These are phyloP conservation scores for Dictyostelium citrinum DNA, from an alignment of 78 protist species.

Conservation along the genomic window DNA sequence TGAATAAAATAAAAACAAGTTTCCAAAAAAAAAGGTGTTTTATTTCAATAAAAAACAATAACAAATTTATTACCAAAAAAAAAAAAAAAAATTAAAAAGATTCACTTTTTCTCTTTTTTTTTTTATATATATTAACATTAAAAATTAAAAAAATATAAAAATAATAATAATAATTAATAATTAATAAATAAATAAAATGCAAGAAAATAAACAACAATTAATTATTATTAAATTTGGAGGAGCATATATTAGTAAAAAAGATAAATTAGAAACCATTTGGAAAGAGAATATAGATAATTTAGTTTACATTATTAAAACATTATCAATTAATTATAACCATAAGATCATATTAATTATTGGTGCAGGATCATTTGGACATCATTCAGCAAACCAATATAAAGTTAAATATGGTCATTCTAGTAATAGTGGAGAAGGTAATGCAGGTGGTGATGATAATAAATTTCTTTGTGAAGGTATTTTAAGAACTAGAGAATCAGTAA, in stretches of 20 bases:
- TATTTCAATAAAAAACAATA: too few species aligned
- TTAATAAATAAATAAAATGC: not conserved
- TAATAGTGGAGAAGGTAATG: not conserved
- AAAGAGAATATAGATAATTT: conserved; percentile 1
- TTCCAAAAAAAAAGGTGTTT: too few species aligned
- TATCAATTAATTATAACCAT: not conserved
- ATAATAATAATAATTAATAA: not conserved
- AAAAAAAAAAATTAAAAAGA: not conserved
- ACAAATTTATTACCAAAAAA: too few species aligned
- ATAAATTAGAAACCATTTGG: not conserved
- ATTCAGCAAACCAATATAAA: conserved; percentile 20
- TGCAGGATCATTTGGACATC: conserved; percentile 70
- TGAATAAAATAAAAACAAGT: too few species aligned
- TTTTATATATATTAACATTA: not conserved
- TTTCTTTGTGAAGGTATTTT: not conserved
- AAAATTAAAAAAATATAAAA: not conserved
- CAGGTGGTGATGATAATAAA: not conserved
- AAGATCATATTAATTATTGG: conserved; percentile 18
- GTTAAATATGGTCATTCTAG: not conserved
- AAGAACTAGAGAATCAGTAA: not conserved
- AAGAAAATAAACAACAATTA: conserved; percentile 1
- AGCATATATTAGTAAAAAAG: conserved; percentile 32
- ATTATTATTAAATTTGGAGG: conserved; percentile 60
- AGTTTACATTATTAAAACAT: not conserved
- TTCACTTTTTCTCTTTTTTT: not conserved